Conservation (phyloP, 345 rosid genomes). For the Citrus trifoliata region DNA sequence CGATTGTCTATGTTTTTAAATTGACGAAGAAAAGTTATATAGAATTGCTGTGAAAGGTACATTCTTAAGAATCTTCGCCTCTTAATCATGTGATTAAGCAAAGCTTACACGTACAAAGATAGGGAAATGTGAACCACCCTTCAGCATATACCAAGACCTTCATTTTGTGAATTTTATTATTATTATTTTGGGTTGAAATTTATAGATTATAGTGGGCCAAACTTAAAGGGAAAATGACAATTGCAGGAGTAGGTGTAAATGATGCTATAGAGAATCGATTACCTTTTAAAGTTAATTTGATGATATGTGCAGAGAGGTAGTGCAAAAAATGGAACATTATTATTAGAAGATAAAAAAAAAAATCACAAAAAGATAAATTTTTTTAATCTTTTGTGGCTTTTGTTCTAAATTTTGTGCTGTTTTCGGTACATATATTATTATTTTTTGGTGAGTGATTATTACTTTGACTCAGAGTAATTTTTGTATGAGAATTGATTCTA, state of each 20-base stretch:
- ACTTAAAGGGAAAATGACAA: too few species aligned
- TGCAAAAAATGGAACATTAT: too few species aligned
- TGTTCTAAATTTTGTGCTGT: too few species aligned
- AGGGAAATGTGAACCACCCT: conserved; percentile 26
- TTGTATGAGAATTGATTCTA: too few species aligned
- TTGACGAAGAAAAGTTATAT: background rate
- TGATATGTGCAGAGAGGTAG: too few species aligned
- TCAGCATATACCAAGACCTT: background rate
- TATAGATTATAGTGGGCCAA: background rate
- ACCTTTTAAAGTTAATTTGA: background rate
- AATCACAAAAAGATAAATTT: too few species aligned
- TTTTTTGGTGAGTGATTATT: too few species aligned
- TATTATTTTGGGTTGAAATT: background rate
- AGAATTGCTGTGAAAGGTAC: conserved; percentile 5
- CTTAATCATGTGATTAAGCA: background rate
- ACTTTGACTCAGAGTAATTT: too few species aligned
- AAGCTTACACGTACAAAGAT: conserved; percentile 17
- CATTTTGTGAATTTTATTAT: background rate
- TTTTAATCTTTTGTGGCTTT: too few species aligned
- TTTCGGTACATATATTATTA: too few species aligned
- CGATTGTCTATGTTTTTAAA: background rate
- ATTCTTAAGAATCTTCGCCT: conserved; percentile 26
- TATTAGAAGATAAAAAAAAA: too few species aligned
- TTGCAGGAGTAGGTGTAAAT: background rate
- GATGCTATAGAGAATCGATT: background rate